phyloP scores from a whole-genome alignment of 805 yeast species.

The Barnettozyma sucrosica region DNA sequence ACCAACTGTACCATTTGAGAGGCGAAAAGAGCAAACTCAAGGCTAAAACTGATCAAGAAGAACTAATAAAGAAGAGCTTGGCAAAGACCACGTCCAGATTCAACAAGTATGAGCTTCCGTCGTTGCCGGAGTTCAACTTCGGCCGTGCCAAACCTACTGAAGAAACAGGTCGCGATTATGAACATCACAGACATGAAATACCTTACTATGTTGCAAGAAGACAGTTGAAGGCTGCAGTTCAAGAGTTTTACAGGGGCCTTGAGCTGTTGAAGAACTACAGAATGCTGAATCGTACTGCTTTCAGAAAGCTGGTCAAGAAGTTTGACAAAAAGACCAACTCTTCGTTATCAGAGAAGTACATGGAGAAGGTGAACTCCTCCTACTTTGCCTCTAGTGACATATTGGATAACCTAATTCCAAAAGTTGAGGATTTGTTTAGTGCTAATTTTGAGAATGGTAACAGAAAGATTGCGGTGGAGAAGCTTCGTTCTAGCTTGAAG shows the following conservation, averaged over 20 bases:
- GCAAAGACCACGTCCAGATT: constrained; percentile 21
- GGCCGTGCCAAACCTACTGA: constrained; percentile 17
- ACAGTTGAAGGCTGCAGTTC: constrained; percentile 60
- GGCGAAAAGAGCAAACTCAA: constrained; percentile 40
- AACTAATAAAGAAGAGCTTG: constrained; percentile 12
- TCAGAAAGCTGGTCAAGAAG: constrained; percentile 84
- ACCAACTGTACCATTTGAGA: constrained; percentile 58
- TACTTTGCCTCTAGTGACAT: constrained; percentile 59
- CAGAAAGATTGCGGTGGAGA: constrained; percentile 62
- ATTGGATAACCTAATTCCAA: constrained; percentile 54
- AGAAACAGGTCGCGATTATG: constrained; percentile 40
- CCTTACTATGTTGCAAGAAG: constrained; percentile 62
- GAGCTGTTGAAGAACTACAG: constrained; percentile 67
- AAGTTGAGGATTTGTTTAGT: constrained; percentile 65
- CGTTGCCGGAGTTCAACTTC: constrained; percentile 36
- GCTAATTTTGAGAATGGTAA: constrained; percentile 64
- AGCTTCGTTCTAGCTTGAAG: constrained; percentile 45
- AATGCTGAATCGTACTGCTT: constrained; percentile 77
- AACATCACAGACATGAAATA: constrained; percentile 32
- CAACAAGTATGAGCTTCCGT: constrained; percentile 36
- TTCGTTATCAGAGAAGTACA: constrained; percentile 39
- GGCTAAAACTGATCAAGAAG: constrained; percentile 9
- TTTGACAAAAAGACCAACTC: constrained; percentile 69
- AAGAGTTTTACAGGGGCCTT: constrained; percentile 69
- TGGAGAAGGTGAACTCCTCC: constrained; percentile 51